Percentiles rank a stretch among this genome's conserved stretches.
These are phyloP conservation scores for Ceratobasidium sp. DNA, from an alignment of 1,284 basidiomycete species.

Conservation along the genomic window DNA sequence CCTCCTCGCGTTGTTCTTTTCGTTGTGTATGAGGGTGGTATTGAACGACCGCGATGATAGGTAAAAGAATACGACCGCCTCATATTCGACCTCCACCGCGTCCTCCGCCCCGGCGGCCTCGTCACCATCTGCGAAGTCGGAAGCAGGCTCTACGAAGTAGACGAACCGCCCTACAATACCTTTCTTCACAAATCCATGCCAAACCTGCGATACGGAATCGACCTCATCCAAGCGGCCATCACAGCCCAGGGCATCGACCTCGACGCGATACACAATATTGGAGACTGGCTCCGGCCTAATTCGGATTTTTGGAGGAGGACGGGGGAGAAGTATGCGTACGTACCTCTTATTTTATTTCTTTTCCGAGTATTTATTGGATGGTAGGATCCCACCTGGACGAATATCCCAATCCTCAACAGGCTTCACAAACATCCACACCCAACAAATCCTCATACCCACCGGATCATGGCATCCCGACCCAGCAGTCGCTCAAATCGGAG, in stretches of 20 bases:
- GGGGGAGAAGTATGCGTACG: constrained; percentile 29
- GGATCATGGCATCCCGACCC: constrained; percentile 42
- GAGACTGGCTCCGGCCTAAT: constrained; percentile 20
- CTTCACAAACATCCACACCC: constrained; percentile 2
- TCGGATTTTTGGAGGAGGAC: constrained; percentile 18
- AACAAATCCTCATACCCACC: constrained; percentile 22
- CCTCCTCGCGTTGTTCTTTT: background rate
- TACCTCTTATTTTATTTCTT: background rate
- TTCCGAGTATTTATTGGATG: background rate
- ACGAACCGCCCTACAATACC: constrained; percentile 31
- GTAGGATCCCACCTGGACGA: constrained; percentile 2
- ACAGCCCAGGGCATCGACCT: constrained; percentile 24
- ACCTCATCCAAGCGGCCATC: background rate
- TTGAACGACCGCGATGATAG: background rate
- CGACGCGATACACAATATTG: constrained; percentile 11
- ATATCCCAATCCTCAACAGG: background rate
- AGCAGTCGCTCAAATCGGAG: constrained; percentile 11
- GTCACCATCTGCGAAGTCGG: constrained; percentile 36
- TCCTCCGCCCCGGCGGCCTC: constrained; percentile 23
- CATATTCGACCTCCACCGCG: constrained; percentile 27
- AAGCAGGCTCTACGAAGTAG: constrained; percentile 27
- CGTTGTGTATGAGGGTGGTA: background rate
- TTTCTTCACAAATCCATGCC: constrained; percentile 1
- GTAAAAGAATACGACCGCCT: constrained; percentile 43
- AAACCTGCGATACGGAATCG: background rate